Evolutionary conservation across 257 asterid genomes (phyloP).

Genomic region (Coffea eugenioides): DNA sequence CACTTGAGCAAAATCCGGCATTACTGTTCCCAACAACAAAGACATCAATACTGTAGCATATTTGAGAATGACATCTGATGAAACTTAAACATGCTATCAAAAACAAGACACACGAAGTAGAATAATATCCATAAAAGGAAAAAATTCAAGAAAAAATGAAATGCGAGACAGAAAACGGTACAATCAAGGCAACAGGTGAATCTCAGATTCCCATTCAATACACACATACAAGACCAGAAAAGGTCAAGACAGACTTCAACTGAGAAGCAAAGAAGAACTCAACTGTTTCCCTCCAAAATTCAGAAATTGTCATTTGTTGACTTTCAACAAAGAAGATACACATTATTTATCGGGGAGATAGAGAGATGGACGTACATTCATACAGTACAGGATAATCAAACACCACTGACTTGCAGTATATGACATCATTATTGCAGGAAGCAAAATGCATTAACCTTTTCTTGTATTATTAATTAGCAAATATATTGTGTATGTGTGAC

Average conservation of each 20-base stretch:
- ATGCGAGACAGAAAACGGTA: background rate
- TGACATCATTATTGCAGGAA: no score
- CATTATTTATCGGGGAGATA: background rate
- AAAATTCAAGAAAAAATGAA: background rate
- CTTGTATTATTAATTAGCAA: no score
- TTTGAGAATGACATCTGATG: background rate
- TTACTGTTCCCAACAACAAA: conserved; percentile 37
- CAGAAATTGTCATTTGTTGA: background rate
- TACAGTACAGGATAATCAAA: background rate
- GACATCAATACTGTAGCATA: background rate
- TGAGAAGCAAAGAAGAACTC: background rate
- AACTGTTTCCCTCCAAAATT: background rate
- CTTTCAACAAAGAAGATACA: background rate
- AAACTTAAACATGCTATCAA: background rate
- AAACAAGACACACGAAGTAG: background rate
- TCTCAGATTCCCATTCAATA: background rate
- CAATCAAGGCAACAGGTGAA: background rate
- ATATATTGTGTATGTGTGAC: background rate
- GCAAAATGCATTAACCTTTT: background rate
- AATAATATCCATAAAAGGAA: background rate
- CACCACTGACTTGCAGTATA: background rate
- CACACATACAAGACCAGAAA: background rate
- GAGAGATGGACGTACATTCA: no score
- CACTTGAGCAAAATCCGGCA: conserved; percentile 82
- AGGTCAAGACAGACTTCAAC: background rate